Base-by-base conservation (phyloP, 352 stramenopile genomes). In the Pythium aristosporum region DNA sequence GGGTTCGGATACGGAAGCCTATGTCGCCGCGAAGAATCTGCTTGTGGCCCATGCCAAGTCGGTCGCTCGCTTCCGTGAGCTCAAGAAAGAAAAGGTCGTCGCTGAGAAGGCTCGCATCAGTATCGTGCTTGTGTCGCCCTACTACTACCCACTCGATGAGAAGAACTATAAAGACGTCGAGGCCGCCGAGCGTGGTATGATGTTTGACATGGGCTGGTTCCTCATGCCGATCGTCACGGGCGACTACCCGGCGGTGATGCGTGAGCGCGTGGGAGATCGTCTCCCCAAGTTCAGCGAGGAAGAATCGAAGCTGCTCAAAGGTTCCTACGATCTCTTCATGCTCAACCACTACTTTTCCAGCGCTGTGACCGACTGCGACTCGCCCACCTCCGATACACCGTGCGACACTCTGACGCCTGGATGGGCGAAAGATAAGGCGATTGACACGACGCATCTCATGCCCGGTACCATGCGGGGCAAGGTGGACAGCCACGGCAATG, bases 181-280 rank as follows among this genome's bases (percentile, higher is more conserved):
- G 9, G 91, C 92, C 23, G 88, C 89, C 0, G 73, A 89, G 50
- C 77, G 90, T 53, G 82, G 85, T 43, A 89, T 97, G 65, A 76
- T 97, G 46, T 98, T 97, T 52, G 73, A 85, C 46, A 73, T 98
- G 15, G 91, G 81, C 23, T 98, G 94, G 93, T 96, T 97, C 62
- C 69, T 90, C 21, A 84, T 96, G 61, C 95, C 96, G 3, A 78
- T 98, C 34, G 82, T 89, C 23, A 69, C 66, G 34, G 96, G 96
- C 51, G 86, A 98, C 28, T 98, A 99, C 73, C 96, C 96, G 0
- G 48, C 74, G 12, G 77, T 89, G 21, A 98, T 99, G 95, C 82
- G 79, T 39, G 61, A 94, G 39, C 77, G 80, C 41, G 78, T 87
- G 5, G 84, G 90, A 7, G 73, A 81, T 15, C 75, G 84, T 23